Conservation (phyloP, 225 moss, liverwort and hornwort species). For the Sphagnum tenellum region DNA sequence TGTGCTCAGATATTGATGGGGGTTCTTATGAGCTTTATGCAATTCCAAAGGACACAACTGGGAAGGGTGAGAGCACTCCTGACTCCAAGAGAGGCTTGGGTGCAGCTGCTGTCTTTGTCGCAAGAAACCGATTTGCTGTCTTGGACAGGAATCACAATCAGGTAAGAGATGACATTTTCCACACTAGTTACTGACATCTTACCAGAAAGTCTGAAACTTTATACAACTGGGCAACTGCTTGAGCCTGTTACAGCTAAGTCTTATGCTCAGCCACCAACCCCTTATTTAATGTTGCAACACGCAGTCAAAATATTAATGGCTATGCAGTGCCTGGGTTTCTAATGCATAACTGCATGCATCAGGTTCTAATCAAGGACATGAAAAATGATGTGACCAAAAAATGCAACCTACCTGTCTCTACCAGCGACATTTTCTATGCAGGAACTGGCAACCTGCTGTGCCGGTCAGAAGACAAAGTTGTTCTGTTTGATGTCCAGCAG, state of each 20-base stretch:
- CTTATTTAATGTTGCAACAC: not conserved
- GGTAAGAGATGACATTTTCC: slow-evolving; percentile 15
- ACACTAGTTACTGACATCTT: too few relatives aligned
- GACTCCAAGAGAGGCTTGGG: slow-evolving; percentile 89
- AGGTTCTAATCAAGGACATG: slow-evolving; percentile 88
- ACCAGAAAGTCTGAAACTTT: too few relatives aligned
- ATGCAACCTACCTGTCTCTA: slow-evolving; percentile 65
- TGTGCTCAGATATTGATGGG: slow-evolving; percentile 94
- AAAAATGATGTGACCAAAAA: slow-evolving; percentile 96
- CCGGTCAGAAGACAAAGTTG: slow-evolving; percentile 89
- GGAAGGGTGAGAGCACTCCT: slow-evolving; percentile 75
- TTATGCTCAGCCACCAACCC: not conserved
- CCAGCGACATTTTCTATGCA: slow-evolving; percentile 86
- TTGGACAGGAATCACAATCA: slow-evolving; percentile 91
- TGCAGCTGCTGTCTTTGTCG: slow-evolving; percentile 90
- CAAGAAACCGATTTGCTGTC: slow-evolving; percentile 88
- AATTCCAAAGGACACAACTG: slow-evolving; percentile 85
- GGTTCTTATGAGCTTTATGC: slow-evolving; percentile 92
- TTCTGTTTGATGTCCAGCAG: slow-evolving; percentile 93
- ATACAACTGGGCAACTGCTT: not conserved
- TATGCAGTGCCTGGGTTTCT: not conserved
- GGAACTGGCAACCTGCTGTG: slow-evolving; percentile 92
- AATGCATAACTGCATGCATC: slow-evolving; percentile 9
- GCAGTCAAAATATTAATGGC: not conserved
- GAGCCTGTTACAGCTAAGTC: not conserved